Conservation (phyloP, 1,139 yeast genomes). For the Nadsonia commutata region DNA sequence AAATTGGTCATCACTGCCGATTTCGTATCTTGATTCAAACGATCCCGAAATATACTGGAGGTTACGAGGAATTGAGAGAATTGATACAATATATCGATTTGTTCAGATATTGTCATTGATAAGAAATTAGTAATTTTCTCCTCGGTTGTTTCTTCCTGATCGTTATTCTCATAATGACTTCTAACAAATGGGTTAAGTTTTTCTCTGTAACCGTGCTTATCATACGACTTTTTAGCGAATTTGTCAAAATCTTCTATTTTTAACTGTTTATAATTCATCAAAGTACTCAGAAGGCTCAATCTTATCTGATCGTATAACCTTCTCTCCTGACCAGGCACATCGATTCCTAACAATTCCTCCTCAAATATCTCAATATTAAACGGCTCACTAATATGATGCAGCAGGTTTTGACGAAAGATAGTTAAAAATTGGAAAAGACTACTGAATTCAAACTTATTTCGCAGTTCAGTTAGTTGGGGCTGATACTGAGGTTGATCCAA, state of each 20-base stretch:
- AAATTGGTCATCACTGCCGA: neutral
- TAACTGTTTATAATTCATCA: neutral
- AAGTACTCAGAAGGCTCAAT: neutral
- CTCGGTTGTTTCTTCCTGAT: neutral
- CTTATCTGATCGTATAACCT: neutral
- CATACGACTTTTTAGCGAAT: neutral
- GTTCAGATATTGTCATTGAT: slow-evolving; percentile 8
- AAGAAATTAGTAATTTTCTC: slow-evolving; percentile 2
- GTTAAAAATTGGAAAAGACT: slow-evolving; percentile 15
- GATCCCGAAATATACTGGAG: neutral
- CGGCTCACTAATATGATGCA: slow-evolving; percentile 11
- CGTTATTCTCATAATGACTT: neutral
- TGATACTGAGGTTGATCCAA: slow-evolving; percentile 14
- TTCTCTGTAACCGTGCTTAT: neutral
- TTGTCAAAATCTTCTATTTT: neutral
- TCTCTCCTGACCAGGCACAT: neutral
- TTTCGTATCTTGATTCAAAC: neutral
- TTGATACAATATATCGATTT: slow-evolving; percentile 13
- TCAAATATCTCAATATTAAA: slow-evolving; percentile 17
- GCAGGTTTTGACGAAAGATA: slow-evolving; percentile 13
- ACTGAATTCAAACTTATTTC: slow-evolving; percentile 18
- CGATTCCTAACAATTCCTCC: slow-evolving; percentile 17
- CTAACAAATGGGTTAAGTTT: neutral
- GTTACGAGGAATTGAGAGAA: slow-evolving; percentile 9
- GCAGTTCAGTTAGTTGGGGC: slow-evolving; percentile 11